Evolutionary conservation across 1,284 basidiomycete genomes (phyloP).

Genomic region (Melampsora abietis-canadensis): DNA sequence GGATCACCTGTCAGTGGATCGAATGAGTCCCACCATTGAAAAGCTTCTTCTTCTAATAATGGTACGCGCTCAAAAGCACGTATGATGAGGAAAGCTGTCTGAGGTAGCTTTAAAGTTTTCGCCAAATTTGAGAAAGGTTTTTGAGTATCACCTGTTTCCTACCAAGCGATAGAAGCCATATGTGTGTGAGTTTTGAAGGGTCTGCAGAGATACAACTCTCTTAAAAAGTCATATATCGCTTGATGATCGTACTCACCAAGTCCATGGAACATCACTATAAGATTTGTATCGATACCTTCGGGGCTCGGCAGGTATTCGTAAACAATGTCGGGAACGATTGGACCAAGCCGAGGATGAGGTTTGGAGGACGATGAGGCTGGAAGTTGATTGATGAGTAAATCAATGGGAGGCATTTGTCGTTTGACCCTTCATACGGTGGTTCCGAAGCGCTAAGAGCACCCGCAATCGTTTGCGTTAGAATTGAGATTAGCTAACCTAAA

Average conservation of each 20-base stretch:
- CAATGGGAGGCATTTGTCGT: neutral
- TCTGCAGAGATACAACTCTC: neutral
- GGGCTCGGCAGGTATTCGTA: conserved; percentile 63
- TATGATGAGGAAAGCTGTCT: conserved; percentile 75
- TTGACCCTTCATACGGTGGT: too few species aligned
- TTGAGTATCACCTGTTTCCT: conserved; percentile 71
- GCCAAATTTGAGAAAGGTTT: conserved; percentile 71
- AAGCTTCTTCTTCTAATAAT: conserved; percentile 69
- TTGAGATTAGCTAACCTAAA: too few species aligned
- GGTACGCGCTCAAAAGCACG: conserved; percentile 79
- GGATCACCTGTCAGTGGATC: conserved; percentile 68
- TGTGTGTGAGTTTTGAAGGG: neutral
- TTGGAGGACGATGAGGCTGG: neutral
- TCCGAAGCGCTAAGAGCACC: too few species aligned
- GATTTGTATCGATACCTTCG: conserved; percentile 79
- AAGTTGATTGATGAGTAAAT: neutral
- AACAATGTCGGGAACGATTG: neutral
- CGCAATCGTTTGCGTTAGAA: too few species aligned
- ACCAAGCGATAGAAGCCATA: neutral
- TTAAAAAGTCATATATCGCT: too few species aligned
- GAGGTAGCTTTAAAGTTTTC: conserved; percentile 70
- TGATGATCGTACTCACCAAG: conserved; percentile 61
- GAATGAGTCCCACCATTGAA: conserved; percentile 85
- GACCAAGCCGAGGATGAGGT: neutral
- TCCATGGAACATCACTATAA: conserved; percentile 80